Percentiles rank a stretch among this genome's conserved stretches.
Evolutionary conservation across 2,329 filamentous ascomycete genomes (phyloP).

Genomic region (Penicillium sp.): DNA sequence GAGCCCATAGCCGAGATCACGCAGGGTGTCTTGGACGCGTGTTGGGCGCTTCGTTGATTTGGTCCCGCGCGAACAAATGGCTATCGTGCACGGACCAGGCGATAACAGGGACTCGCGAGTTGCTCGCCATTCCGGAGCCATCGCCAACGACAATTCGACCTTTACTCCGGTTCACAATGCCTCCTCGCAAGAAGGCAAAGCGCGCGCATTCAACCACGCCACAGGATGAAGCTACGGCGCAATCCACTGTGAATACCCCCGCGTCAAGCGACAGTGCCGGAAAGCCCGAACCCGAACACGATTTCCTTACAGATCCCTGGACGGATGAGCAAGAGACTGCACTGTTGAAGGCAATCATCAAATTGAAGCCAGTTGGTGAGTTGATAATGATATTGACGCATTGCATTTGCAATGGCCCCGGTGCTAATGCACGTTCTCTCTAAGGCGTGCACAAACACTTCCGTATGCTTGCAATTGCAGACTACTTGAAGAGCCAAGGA

Average conservation of each 20-base stretch:
- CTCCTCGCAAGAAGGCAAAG: slow-evolving; percentile 63
- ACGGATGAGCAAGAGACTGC: slow-evolving; percentile 93
- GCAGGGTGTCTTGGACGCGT: background rate
- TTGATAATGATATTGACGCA: slow-evolving; percentile 4
- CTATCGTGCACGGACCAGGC: slow-evolving; percentile 26
- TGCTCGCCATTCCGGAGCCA: background rate
- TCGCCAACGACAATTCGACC: background rate
- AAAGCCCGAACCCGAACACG: slow-evolving; percentile 41
- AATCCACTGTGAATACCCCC: slow-evolving; percentile 29
- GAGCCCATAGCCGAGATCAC: slow-evolving; percentile 15
- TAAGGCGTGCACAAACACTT: slow-evolving; percentile 88
- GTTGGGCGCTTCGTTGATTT: slow-evolving; percentile 6
- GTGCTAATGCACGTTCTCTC: slow-evolving; percentile 4
- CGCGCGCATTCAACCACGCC: slow-evolving; percentile 31
- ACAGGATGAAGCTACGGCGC: slow-evolving; percentile 28
- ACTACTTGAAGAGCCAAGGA: slow-evolving; percentile 77
- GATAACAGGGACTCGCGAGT: slow-evolving; percentile 22
- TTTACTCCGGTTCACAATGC: slow-evolving; percentile 27
- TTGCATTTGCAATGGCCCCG: background rate
- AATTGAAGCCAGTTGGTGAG: slow-evolving; percentile 91
- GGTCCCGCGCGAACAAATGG: slow-evolving; percentile 17
- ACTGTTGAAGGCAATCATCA: slow-evolving; percentile 86
- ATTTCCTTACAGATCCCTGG: slow-evolving; percentile 71
- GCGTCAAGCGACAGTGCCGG: slow-evolving; percentile 29
- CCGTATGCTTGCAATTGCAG: slow-evolving; percentile 81